Percentiles rank a stretch among this genome's conserved stretches.
phyloP scores from a whole-genome alignment of 1,284 basidiomycete genomes.

The Farysia itapuensis region DNA sequence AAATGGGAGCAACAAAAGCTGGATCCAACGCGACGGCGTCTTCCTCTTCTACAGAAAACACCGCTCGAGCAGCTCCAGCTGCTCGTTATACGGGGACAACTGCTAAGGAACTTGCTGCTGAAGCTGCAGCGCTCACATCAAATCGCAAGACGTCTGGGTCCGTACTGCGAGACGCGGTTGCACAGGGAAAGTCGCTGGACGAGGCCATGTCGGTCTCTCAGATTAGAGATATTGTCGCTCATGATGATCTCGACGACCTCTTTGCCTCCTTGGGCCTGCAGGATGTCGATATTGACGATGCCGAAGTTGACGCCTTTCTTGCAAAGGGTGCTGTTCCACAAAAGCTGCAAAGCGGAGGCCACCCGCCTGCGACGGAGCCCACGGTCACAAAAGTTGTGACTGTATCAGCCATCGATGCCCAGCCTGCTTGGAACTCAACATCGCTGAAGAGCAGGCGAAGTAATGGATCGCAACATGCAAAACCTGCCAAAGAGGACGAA shows the following conservation, averaged over 20 bases:
- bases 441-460: too few relatives aligned
- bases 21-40: conserved; percentile 7
- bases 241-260: conserved; percentile 49
- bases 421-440: too few relatives aligned
- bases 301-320: conserved; percentile 53
- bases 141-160: conserved; percentile 34
- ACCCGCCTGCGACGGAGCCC: too few relatives aligned
- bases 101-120: conserved; percentile 40
- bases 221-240: conserved; percentile 32
- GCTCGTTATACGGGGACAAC: conserved; percentile 39
- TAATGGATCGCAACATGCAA: too few relatives aligned
- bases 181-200: conserved; percentile 34
- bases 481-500: too few relatives aligned
- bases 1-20: conserved; percentile 35
- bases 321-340: conserved; percentile 41
- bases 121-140: conserved; percentile 41
- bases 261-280: conserved; percentile 50
- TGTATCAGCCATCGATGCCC: too few relatives aligned
- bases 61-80: conserved; percentile 12
- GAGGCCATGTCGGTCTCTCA: conserved; percentile 35
- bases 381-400: too few relatives aligned
- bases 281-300: conserved; percentile 46
- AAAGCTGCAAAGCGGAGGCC: conserved; percentile 30
- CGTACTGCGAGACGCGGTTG: conserved; percentile 32
- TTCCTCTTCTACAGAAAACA: conserved; percentile 3